Base-by-base conservation (phyloP, 2,329 filamentous ascomycete species). In the Pseudocercospora pini-densiflorae region DNA sequence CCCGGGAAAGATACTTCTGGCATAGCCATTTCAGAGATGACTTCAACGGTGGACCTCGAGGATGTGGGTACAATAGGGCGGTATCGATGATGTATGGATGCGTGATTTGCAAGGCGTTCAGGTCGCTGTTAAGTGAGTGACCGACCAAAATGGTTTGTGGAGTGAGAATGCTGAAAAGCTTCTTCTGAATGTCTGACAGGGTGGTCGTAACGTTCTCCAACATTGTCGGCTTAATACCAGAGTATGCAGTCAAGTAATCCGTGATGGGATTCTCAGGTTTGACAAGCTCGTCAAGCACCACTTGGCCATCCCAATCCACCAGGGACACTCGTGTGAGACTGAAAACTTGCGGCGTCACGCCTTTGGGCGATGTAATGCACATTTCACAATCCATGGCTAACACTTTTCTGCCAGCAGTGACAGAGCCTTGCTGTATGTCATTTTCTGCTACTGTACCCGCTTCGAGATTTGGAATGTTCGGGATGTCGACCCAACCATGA, bases 1-100 rank as follows among this genome's bases (percentile, higher is more conserved):
- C 92, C 64, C 92, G 90, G 60, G 86, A 87, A 19, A 98, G 86
- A 74, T 94, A 97, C 76, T 94, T 95, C 71, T 94, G 89, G 0
- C 91, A 86, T 1, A 99, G 87, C 85, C 89, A 98, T 80, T 96
- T 97, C 63, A 99, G 85, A 2, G 92, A 93, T 47, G 92, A 93
- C 77, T 97, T 98, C 68, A 97, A 86, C 0, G 94, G 94, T 0
- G 93, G 90, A 0, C 95, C 95, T 40, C 93, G 90, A 9, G 93
- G 91, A 77, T 99, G 95, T 1, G 94, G 94, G 77, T 92, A 99
- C 61, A 97, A 85, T 40, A 98, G 86, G 12, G 92, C 89, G 0
- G 95, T 98, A 79, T 99, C 95, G 76, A 97, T 88, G 72, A 99
- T 90, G 81, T 94, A 97, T 0, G 95, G 95, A 77, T 98, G 95